Conservation (phyloP, 1,139 yeast species). For the Diutina catenulata region DNA sequence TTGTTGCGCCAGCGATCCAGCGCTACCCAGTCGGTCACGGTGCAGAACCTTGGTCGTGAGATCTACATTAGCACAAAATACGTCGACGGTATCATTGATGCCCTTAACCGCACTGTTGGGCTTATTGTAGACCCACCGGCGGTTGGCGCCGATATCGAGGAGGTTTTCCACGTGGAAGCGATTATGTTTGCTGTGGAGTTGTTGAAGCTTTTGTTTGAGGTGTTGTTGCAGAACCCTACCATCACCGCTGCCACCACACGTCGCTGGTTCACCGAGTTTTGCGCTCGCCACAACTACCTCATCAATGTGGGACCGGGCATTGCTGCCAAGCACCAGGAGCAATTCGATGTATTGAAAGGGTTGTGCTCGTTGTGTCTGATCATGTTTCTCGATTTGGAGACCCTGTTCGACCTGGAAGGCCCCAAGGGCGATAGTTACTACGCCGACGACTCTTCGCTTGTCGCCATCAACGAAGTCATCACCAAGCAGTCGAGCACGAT, state of each 20-base stretch:
- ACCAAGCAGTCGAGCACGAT: conserved; percentile 13
- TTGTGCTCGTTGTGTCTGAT: conserved; percentile 39
- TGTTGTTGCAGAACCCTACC: conserved; percentile 23
- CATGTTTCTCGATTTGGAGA: conserved; percentile 42
- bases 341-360: conserved; percentile 31
- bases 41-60: conserved; percentile 26
- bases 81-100: conserved; percentile 15
- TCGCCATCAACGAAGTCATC: conserved; percentile 25
- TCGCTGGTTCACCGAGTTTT: conserved; percentile 44
- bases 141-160: background rate
- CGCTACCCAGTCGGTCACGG: conserved; percentile 16
- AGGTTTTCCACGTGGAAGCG: conserved; percentile 15
- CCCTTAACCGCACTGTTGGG: conserved; percentile 10
- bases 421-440: conserved; percentile 17
- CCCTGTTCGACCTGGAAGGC: conserved; percentile 20
- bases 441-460: conserved; percentile 30
- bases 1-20: conserved; percentile 27
- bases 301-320: conserved; percentile 17
- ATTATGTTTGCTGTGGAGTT: conserved; percentile 23
- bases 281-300: conserved; percentile 32
- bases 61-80: conserved; percentile 21
- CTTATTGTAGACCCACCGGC: conserved; percentile 6
- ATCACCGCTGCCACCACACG: conserved; percentile 19
- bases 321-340: conserved; percentile 16
- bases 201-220: conserved; percentile 33